A percentile compares a stretch with the other conserved stretches of the same genome.
Evolutionary conservation across 805 yeast genomes (phyloP).

Genomic region (Wickerhamomyces ciferrii): DNA sequence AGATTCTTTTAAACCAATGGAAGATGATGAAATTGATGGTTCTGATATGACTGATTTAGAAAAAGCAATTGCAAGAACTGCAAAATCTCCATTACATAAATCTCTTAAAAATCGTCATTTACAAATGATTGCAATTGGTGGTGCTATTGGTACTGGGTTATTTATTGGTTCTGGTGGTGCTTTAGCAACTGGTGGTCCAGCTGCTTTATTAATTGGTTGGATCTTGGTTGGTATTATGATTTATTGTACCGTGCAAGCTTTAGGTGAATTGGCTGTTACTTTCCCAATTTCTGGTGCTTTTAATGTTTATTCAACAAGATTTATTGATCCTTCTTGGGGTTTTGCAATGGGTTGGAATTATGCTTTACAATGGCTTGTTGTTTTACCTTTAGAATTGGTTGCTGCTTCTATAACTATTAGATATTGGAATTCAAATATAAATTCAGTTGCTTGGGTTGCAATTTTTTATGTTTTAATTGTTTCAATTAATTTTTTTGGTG

Average conservation of each 20-base stretch:
- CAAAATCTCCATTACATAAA: slow-evolving; percentile 48
- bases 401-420: slow-evolving; percentile 52
- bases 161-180: slow-evolving; percentile 63
- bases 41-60: slow-evolving; percentile 37
- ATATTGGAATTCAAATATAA: slow-evolving; percentile 44
- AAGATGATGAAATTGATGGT: slow-evolving; percentile 22
- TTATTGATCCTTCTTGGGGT: slow-evolving; percentile 50
- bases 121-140: slow-evolving; percentile 64
- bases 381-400: slow-evolving; percentile 52
- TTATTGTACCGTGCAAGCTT: slow-evolving; percentile 50
- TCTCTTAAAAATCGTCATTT: slow-evolving; percentile 48
- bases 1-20: slow-evolving; percentile 8
- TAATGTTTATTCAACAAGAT: slow-evolving; percentile 42
- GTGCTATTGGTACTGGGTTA: slow-evolving; percentile 69
- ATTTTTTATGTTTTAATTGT: slow-evolving; percentile 43
- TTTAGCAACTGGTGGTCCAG: slow-evolving; percentile 57
- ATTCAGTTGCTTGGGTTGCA: slow-evolving; percentile 55
- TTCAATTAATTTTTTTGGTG: slow-evolving; percentile 45
- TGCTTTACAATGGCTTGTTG: slow-evolving; percentile 48
- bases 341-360: slow-evolving; percentile 50
- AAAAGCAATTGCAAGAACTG: slow-evolving; percentile 40
- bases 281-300: slow-evolving; percentile 52
- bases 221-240: slow-evolving; percentile 50
- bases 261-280: slow-evolving; percentile 49
- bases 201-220: slow-evolving; percentile 53